Percentiles rank a stretch among this genome's conserved stretches.
Evolutionary conservation across 2,329 filamentous ascomycete genomes (phyloP).

Genomic region (Stenocarpella maydis): DNA sequence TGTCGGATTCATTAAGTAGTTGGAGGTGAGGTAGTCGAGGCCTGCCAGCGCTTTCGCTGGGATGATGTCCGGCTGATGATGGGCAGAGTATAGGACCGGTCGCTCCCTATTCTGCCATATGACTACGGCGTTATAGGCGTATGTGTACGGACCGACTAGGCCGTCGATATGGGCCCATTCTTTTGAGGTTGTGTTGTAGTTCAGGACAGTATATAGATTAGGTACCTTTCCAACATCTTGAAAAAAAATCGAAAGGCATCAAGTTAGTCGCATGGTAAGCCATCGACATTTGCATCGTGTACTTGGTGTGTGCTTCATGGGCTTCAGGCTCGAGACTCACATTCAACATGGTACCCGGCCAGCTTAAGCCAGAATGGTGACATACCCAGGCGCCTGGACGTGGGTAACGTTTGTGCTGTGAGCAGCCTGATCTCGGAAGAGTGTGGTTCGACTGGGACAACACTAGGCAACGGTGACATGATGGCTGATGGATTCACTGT

Average conservation of each 20-base stretch:
- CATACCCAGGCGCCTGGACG: neutral
- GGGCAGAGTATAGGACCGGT: constrained; percentile 10
- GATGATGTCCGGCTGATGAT: constrained; percentile 8
- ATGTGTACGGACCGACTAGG: constrained; percentile 7
- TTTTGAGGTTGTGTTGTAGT: constrained; percentile 3
- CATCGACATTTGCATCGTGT: too few species aligned
- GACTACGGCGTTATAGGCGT: neutral
- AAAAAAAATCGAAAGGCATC: neutral
- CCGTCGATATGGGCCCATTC: constrained; percentile 6
- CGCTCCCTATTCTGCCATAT: constrained; percentile 7
- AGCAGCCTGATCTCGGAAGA: neutral
- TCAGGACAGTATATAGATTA: constrained; percentile 1
- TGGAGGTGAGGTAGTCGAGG: constrained; percentile 3
- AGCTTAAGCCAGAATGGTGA: neutral
- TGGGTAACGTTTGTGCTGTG: neutral
- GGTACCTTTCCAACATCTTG: constrained; percentile 6
- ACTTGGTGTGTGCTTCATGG: neutral
- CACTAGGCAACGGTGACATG: constrained; percentile 1
- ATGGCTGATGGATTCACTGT: neutral
- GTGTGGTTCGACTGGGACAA: neutral
- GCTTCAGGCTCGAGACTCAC: neutral
- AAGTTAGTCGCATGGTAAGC: neutral
- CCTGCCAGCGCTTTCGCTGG: neutral
- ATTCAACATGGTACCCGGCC: neutral
- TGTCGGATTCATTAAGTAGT: neutral